phyloP scores from a whole-genome alignment of 306 rosid genomes.

The Ziziphus jujuba region DNA sequence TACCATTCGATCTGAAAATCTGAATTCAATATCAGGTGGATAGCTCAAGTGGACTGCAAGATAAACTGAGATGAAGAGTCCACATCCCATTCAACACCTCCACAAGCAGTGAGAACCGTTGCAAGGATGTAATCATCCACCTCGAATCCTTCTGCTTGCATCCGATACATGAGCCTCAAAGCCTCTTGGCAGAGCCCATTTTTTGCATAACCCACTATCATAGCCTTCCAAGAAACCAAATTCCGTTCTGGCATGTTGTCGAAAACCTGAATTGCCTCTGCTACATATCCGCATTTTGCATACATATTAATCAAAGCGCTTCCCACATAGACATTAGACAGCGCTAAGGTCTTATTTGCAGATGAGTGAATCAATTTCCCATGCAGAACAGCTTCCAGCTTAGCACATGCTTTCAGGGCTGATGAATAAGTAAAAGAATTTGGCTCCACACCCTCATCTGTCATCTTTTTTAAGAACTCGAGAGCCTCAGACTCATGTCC shows the following conservation, averaged over 20 bases:
- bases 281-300: conserved; percentile 71
- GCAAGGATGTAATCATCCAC: conserved; percentile 70
- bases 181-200: conserved; percentile 83
- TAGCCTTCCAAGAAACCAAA: conserved; percentile 86
- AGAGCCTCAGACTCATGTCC: conserved; percentile 79
- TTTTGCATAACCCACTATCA: conserved; percentile 79
- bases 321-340: conserved; percentile 73
- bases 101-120: conserved; percentile 63
- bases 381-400: conserved; percentile 48
- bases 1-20: background rate
- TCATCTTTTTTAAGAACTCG: conserved; percentile 64
- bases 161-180: conserved; percentile 71
- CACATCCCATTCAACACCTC: conserved; percentile 43
- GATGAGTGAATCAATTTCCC: conserved; percentile 75
- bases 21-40: background rate
- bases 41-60: conserved; percentile 40
- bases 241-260: conserved; percentile 79
- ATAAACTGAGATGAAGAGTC: conserved; percentile 39
- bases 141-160: conserved; percentile 76
- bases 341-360: conserved; percentile 72
- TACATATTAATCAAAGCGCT: conserved; percentile 84
- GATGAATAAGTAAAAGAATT: conserved; percentile 79
- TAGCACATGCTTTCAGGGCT: conserved; percentile 82
- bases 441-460: conserved; percentile 81
- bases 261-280: conserved; percentile 75